Percentiles rank a stretch among this genome's conserved stretches.
Evolutionary conservation across 1,284 basidiomycete genomes (phyloP).

Genomic region (Apiotrichum domesticum): DNA sequence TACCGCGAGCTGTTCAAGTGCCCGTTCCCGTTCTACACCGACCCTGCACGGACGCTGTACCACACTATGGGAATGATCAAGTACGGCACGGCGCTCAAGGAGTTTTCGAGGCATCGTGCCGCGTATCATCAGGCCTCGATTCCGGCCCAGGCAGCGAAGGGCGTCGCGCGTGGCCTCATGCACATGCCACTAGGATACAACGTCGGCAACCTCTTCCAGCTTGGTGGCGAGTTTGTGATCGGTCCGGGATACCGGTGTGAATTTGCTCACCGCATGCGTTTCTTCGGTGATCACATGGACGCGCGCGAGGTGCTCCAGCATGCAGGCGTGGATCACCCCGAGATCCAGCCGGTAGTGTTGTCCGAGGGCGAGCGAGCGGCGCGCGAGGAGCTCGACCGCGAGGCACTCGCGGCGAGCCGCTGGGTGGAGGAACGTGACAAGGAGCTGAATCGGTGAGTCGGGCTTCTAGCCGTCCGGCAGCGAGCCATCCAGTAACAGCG

Average conservation of each 20-base stretch:
- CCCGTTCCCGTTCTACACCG: conserved; percentile 45
- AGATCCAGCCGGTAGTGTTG: not conserved
- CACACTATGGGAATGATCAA: conserved; percentile 29
- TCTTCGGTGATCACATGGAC: conserved; percentile 44
- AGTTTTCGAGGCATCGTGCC: conserved; percentile 29
- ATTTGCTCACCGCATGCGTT: conserved; percentile 46
- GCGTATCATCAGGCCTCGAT: conserved; percentile 37
- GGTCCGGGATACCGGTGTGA: conserved; percentile 34
- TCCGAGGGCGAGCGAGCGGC: not conserved
- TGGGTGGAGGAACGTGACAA: conserved; percentile 4
- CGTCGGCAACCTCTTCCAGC: conserved; percentile 40
- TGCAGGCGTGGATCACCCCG: not conserved
- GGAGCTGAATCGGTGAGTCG: conserved; percentile 6
- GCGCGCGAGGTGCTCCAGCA: conserved; percentile 28
- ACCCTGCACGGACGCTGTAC: conserved; percentile 34
- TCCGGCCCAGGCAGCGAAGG: conserved; percentile 32
- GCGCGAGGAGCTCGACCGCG: conserved; percentile 3
- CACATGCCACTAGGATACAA: conserved; percentile 33
- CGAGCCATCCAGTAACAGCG: no score
- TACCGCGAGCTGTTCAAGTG: conserved; percentile 43
- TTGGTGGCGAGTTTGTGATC: conserved; percentile 46
- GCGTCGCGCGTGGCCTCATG: conserved; percentile 37
- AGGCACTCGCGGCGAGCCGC: not conserved
- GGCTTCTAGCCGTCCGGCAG: no score
- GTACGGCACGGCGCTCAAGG: conserved; percentile 31